Conservation (phyloP, 2,329 filamentous ascomycete genomes). For the Fusarium foetens region DNA sequence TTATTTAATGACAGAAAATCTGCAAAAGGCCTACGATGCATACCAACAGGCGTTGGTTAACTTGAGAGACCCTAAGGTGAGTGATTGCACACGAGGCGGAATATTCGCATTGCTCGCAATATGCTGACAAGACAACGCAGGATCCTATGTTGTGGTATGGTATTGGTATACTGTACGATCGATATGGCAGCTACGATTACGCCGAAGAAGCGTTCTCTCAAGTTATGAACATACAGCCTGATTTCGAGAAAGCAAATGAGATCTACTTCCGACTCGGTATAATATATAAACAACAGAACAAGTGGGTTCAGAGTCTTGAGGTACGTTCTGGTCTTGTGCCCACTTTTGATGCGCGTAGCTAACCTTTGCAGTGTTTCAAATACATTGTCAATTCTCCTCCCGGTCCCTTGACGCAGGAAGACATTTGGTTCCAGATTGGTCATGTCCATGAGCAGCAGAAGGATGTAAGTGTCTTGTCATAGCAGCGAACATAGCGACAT, state of each 20-base stretch:
- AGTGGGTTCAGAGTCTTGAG: constrained; percentile 91
- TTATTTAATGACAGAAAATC: constrained; percentile 97
- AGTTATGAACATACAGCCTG: constrained; percentile 98
- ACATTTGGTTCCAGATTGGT: constrained; percentile 99
- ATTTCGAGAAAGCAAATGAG: constrained; percentile 98
- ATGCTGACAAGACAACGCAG: constrained; percentile 53
- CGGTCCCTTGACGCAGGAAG: constrained; percentile 91
- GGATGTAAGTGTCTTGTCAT: constrained; percentile 77
- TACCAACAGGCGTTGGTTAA: constrained; percentile 97
- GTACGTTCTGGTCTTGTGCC: constrained; percentile 60
- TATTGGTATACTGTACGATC: constrained; percentile 96
- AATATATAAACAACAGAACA: constrained; percentile 98
- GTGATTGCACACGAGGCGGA: constrained; percentile 29
- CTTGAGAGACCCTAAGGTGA: constrained; percentile 89
- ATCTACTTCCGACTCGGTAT: constrained; percentile 99
- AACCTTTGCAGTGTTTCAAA: constrained; percentile 82
- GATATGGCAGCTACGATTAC: constrained; percentile 95
- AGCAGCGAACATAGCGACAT: constrained; percentile 34
- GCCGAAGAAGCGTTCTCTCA: constrained; percentile 98
- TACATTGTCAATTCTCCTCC: constrained; percentile 96
- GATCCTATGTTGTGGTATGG: constrained; percentile 99
- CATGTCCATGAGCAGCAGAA: constrained; percentile 99
- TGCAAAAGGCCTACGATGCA: constrained; percentile 95
- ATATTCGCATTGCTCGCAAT: background rate
- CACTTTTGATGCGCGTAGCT: background rate